Percentiles rank a stretch among this genome's conserved stretches.
Evolutionary conservation across 192 early-diverging fungal genomes (phyloP).

Genomic region (Entomortierella parvispora): DNA sequence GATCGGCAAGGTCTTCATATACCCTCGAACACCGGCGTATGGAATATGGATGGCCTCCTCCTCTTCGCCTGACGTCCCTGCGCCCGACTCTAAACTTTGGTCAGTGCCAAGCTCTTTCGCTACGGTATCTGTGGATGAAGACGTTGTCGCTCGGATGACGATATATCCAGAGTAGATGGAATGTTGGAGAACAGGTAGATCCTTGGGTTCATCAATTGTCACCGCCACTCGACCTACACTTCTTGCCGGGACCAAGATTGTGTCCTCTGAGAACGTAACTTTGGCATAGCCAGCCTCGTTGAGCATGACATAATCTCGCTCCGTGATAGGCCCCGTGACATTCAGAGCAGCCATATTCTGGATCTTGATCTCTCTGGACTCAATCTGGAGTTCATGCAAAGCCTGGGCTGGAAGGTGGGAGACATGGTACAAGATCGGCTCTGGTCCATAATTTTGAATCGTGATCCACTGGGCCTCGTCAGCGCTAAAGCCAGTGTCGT

Average conservation of each 20-base stretch:
- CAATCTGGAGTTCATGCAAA: slow-evolving; percentile 45
- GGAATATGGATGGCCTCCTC: slow-evolving; percentile 29
- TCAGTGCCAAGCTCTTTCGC: background rate
- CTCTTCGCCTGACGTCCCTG: background rate
- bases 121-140: background rate
- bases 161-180: slow-evolving; percentile 39
- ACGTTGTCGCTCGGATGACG: slow-evolving; percentile 5
- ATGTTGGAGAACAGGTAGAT: slow-evolving; percentile 11
- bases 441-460: slow-evolving; percentile 49
- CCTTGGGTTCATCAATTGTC: slow-evolving; percentile 41
- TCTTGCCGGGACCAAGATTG: slow-evolving; percentile 29
- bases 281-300: slow-evolving; percentile 14
- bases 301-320: slow-evolving; percentile 13
- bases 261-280: slow-evolving; percentile 25
- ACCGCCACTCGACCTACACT: slow-evolving; percentile 27
- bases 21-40: slow-evolving; percentile 41
- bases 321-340: background rate
- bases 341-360: slow-evolving; percentile 7
- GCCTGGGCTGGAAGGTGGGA: slow-evolving; percentile 48
- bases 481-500: slow-evolving; percentile 18
- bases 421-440: slow-evolving; percentile 32
- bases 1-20: slow-evolving; percentile 35
- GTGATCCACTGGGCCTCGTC: slow-evolving; percentile 23
- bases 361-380: slow-evolving; percentile 17
- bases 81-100: background rate